Percentiles rank a stretch among this genome's conserved stretches.
phyloP scores from a whole-genome alignment of 306 rosid species.

The Potentilla sterilis region DNA sequence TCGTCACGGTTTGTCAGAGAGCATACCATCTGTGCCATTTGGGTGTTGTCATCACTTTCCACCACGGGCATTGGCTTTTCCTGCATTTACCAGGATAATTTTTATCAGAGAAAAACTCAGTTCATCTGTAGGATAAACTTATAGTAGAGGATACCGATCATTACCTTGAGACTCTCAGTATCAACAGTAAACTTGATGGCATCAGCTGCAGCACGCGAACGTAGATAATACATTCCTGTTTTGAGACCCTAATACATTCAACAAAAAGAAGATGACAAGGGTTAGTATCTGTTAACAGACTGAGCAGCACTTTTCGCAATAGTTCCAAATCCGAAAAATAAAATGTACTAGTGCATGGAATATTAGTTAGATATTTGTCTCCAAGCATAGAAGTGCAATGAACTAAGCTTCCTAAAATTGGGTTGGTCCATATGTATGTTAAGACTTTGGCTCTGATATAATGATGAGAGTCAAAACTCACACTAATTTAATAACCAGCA shows the following conservation, averaged over 20 bases:
- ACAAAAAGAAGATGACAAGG: constrained; percentile 4
- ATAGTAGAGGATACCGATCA: neutral
- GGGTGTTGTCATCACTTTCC: constrained; percentile 46
- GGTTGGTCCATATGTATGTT: constrained; percentile 94
- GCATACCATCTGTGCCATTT: constrained; percentile 87
- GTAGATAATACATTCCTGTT: constrained; percentile 89
- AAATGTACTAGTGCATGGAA: neutral
- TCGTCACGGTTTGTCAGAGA: constrained; percentile 79
- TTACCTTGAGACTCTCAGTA: constrained; percentile 56
- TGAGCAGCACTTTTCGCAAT: neutral
- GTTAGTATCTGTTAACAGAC: neutral
- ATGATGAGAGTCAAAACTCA: too few relatives aligned
- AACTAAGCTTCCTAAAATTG: constrained; percentile 79
- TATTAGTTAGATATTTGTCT: constrained; percentile 44
- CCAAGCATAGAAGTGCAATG: constrained; percentile 93
- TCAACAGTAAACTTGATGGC: constrained; percentile 94
- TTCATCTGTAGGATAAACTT: neutral
- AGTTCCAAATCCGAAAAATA: neutral
- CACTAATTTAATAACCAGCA: too few relatives aligned
- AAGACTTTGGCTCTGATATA: constrained; percentile 91
- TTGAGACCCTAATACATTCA: constrained; percentile 59
- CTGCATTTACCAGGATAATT: constrained; percentile 33
- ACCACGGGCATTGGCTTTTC: constrained; percentile 34
- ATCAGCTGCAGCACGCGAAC: constrained; percentile 78
- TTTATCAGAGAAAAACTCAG: neutral